Evolutionary conservation across 2,329 filamentous ascomycete species (phyloP), one percentile per base, ranked within the genome.

Genomic region (Exophiala alcalophila): DNA sequence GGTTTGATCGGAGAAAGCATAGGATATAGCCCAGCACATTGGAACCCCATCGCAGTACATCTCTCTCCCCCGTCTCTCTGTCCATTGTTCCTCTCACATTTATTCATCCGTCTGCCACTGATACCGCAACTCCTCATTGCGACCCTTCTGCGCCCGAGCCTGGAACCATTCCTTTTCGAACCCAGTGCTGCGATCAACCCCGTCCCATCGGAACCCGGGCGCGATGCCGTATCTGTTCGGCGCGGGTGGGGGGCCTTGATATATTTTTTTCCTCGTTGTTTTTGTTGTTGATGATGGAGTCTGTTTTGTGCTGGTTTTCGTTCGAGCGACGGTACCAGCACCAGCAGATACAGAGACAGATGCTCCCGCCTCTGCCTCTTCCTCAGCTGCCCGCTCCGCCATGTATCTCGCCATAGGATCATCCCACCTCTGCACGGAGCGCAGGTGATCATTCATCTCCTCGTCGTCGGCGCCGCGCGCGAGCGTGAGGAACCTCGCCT

Each of bases 91-190:
- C n/a, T n/a, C n/a, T n/a, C n/a, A n/a, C 51, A 73, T 26, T 49
- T 75, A 92, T 65, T 89, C 86, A 68, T 96, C 92, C 84, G 94
- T 92, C 72, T 96, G 87, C 92, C 91, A 98, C 21, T 84, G 81
- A 65, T 96, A 97, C 57, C 91, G 82, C 59, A 97, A 65, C 21
- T 83, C 83, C 65, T 86, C 84, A 56, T 84, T 80, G 61, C 89
- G 81, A 58, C 82, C 80, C 55, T 78, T 78, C 55, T 80, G 73
- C 63, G 96, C 96, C 54, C 90, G 72, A 2, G 89, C 86, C 62
- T 85, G 88, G 68, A 97, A 97, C 69, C 90, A 85, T 61, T 96
- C 84, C 50, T 80, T 84, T 69, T 98, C 92, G 62, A 96, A 97
- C 0, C 91, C 91, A 67, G 88, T 98, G 14, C 87, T 76, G 53